These are phyloP conservation scores for Neurospora sp. DNA, from an alignment of 2,329 filamentous ascomycete species.

Conservation along the genomic window DNA sequence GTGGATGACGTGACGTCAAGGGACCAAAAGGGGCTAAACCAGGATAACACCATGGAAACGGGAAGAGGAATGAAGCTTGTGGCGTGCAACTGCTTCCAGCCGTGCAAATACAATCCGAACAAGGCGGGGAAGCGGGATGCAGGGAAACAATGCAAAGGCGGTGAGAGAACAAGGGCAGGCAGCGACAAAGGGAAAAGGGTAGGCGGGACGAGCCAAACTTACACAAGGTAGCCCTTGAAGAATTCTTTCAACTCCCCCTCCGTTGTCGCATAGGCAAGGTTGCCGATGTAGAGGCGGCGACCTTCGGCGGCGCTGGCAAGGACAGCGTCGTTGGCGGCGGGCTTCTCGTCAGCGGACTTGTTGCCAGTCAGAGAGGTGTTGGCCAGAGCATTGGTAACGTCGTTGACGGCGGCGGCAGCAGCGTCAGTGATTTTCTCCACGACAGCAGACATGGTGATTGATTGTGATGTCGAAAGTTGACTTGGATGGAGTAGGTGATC, in stretches of 20 bases:
- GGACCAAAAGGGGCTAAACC: neutral
- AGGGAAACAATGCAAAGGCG: neutral
- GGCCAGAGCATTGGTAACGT: constrained; percentile 65
- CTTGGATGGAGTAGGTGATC: constrained; percentile 22
- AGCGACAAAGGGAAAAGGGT: constrained; percentile 1
- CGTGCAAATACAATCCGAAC: neutral
- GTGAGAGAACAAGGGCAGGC: neutral
- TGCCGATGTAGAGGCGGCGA: constrained; percentile 99
- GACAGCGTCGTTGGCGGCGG: constrained; percentile 74
- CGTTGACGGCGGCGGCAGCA: constrained; percentile 58
- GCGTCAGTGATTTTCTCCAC: constrained; percentile 57
- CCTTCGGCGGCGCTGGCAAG: constrained; percentile 97
- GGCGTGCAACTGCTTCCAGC: neutral
- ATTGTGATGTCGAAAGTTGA: constrained; percentile 24
- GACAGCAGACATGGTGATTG: constrained; percentile 72
- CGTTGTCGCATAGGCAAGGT: constrained; percentile 99
- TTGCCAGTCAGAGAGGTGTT: constrained; percentile 59
- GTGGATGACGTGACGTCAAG: neutral
- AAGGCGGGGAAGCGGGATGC: neutral
- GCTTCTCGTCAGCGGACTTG: constrained; percentile 42
- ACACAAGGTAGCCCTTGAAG: constrained; percentile 99
- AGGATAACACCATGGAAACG: neutral
- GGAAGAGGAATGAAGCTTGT: neutral
- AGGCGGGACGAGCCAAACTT: constrained; percentile 36
- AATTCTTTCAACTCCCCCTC: constrained; percentile 99